These are phyloP conservation scores for Hemerocallis citrina DNA, from an alignment of 106 monocot species.

Conservation along the genomic window DNA sequence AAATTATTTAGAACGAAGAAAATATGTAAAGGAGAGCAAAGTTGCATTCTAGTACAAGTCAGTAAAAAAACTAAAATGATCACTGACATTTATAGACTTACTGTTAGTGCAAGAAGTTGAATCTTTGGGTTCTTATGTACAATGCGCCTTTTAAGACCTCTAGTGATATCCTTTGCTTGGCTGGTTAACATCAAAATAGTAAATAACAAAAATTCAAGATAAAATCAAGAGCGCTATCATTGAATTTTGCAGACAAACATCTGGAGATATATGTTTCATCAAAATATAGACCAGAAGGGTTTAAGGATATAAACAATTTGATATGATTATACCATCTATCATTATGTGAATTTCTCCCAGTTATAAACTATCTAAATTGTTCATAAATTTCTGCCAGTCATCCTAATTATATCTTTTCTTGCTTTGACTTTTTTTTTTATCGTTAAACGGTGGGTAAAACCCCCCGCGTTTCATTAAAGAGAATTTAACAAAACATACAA, in stretches of 20 bases:
- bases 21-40: no score
- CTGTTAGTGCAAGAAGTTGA: conserved; percentile 86
- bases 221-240: neutral
- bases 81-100: conserved; percentile 26
- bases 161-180: conserved; percentile 82
- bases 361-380: no score
- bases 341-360: conserved; percentile 1
- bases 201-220: neutral
- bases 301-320: neutral
- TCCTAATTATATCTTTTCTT: no score
- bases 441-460: no score
- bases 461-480: no score
- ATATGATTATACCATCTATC: no score
- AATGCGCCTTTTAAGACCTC: conserved; percentile 61
- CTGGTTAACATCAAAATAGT: conserved; percentile 22
- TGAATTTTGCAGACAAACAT: neutral
- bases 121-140: conserved; percentile 75
- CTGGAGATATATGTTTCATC: neutral
- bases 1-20: no score
- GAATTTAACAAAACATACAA: no score
- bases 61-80: neutral
- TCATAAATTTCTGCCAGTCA: no score
- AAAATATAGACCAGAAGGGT: neutral
- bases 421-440: no score
- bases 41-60: neutral